These are phyloP conservation scores for Cyathus striatus DNA, from an alignment of 768 basidiomycete species.

Conservation along the genomic window DNA sequence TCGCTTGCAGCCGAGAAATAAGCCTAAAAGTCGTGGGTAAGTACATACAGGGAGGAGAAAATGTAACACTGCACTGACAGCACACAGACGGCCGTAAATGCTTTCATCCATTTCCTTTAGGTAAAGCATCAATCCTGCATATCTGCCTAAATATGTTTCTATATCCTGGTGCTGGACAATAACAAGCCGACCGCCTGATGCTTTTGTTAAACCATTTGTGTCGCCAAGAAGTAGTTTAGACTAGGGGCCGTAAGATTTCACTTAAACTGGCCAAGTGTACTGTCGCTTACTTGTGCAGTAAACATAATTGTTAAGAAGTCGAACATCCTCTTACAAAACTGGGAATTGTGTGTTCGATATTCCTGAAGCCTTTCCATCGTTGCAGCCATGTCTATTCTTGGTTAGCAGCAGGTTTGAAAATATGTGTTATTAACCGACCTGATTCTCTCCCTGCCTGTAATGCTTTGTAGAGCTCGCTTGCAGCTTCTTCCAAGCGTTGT, in stretches of 20 bases:
- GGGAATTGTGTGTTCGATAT: slow-evolving; percentile 82
- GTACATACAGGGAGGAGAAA: neutral
- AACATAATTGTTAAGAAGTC: slow-evolving; percentile 93
- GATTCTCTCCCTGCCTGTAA: slow-evolving; percentile 86
- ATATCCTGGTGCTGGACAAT: slow-evolving; percentile 65
- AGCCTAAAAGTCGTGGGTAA: slow-evolving; percentile 43
- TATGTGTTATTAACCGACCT: slow-evolving; percentile 38
- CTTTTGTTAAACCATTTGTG: slow-evolving; percentile 47
- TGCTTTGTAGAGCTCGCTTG: slow-evolving; percentile 91
- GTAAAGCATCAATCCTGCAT: slow-evolving; percentile 87
- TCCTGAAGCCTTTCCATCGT: slow-evolving; percentile 91
- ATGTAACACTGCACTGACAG: slow-evolving; percentile 45
- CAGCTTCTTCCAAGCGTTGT: slow-evolving; percentile 73
- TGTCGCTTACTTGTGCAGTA: slow-evolving; percentile 80
- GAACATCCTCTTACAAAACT: slow-evolving; percentile 89
- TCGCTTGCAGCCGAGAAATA: slow-evolving; percentile 88
- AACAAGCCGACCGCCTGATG: slow-evolving; percentile 36
- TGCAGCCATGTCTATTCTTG: slow-evolving; percentile 89
- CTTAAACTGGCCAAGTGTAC: too few species aligned
- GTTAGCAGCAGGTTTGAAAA: slow-evolving; percentile 1
- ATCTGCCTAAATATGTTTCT: slow-evolving; percentile 81
- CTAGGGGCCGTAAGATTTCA: too few species aligned
- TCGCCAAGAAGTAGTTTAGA: slow-evolving; percentile 65
- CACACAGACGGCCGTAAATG: slow-evolving; percentile 85
- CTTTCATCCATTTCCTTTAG: slow-evolving; percentile 94